Evolutionary conservation across 768 basidiomycete species (phyloP), one percentile per base, ranked within the genome.

Genomic region (Kwoniella botswanensis): DNA sequence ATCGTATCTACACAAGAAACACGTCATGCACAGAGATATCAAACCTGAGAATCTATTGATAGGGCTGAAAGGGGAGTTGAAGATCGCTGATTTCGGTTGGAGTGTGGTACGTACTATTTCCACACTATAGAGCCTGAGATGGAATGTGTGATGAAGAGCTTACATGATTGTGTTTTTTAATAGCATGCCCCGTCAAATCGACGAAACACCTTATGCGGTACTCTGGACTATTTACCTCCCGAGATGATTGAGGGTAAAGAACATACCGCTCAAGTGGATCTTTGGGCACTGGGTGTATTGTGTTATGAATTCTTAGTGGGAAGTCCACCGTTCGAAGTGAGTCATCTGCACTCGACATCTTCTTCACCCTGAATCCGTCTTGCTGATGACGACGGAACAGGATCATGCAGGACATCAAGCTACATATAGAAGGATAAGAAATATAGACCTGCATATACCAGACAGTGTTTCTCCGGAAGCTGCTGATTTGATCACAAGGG

Each of bases 21-120:
- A 98, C 79, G 94, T 99, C 79, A 99, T 98, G 62, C 97, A 99
- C 83, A 89, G 97, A 42, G 97, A 99, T 79, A 99, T 99, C 86
- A 99, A 99, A 84, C 97, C 97, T 0, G 96, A 99, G 85, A 99
- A 99, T 83, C 84, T 99, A 60, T 87, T 99, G 42, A 86, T 98
- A 13, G 82, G 81, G 9, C 46, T 98, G 78, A 93, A 94, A 76
- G 96, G 96, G 52, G 96, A 98, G 82, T 86, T 99, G 77, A 98
- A 99, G 87, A 96, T 99, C 71, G 97, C 90, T 3, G 96, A 98
- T 84, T 98, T 98, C 83, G 97, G 97, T 11, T 99, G 97, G 96
- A 93, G 91, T 77, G 82, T 83, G 63, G 82, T 83, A 53, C 61
- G 80, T 76, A 1, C 9, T 9, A n/a, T 18, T 3, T 42, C 11